These are phyloP conservation scores for Bryum argenteum DNA, from an alignment of 225 moss, liverwort and hornwort species.

Conservation along the genomic window DNA sequence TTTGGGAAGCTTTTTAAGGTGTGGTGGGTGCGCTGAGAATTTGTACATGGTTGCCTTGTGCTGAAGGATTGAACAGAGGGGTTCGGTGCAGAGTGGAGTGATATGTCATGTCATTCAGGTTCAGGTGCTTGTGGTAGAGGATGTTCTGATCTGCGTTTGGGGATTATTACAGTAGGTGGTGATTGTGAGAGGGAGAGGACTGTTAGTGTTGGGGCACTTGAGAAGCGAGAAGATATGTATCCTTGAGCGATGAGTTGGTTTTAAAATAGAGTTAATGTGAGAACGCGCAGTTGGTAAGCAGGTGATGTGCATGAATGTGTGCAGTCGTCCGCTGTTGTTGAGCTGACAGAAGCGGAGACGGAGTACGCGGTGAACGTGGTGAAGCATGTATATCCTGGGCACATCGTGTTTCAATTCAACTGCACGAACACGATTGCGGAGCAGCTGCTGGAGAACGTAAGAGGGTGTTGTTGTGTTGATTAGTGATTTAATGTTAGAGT, in stretches of 20 bases:
- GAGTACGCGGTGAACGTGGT: slow-evolving; percentile 80
- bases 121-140: too few relatives aligned
- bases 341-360: slow-evolving; percentile 86
- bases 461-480: slow-evolving; percentile 3
- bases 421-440: slow-evolving; percentile 84
- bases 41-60: background rate
- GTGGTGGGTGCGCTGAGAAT: slow-evolving; percentile 5
- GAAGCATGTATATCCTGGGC: slow-evolving; percentile 77
- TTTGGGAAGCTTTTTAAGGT: slow-evolving; percentile 85
- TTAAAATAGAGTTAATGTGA: background rate
- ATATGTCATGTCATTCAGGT: background rate
- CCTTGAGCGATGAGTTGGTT: background rate
- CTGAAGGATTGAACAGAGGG: too few relatives aligned
- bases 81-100: background rate
- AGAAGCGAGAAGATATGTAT: too few relatives aligned
- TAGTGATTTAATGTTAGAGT: background rate
- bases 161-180: too few relatives aligned
- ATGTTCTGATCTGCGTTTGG: too few relatives aligned
- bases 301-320: slow-evolving; percentile 2
- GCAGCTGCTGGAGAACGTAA: slow-evolving; percentile 79
- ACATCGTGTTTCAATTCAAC: slow-evolving; percentile 87
- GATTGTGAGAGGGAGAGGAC: too few relatives aligned
- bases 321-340: slow-evolving; percentile 73
- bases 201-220: too few relatives aligned
- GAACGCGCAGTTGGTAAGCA: too few relatives aligned